Percentiles rank a stretch among this genome's conserved stretches.
These are phyloP conservation scores for Pleurotus pulmonarius DNA, from an alignment of 768 basidiomycete genomes.

Conservation along the genomic window DNA sequence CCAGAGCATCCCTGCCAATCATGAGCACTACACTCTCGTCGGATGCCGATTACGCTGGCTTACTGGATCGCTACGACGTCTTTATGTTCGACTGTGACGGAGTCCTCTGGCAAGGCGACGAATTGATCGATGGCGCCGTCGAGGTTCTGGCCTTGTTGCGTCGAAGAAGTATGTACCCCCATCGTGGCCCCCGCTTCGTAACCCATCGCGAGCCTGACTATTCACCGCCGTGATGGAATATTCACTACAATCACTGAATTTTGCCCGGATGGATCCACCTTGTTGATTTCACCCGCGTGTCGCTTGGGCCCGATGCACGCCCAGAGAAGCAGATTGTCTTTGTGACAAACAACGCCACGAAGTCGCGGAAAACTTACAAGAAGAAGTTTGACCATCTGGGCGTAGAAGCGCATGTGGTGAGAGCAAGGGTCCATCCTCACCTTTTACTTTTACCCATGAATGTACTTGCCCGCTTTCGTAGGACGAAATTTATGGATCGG, in stretches of 20 bases:
- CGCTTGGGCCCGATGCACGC: constrained; percentile 1
- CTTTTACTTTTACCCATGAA: background rate
- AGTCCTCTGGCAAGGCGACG: constrained; percentile 87
- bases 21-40: constrained; percentile 38
- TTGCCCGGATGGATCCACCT: too few relatives aligned
- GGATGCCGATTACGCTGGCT: constrained; percentile 39
- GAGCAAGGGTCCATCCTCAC: constrained; percentile 22
- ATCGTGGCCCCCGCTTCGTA: constrained; percentile 4
- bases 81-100: constrained; percentile 98
- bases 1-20: constrained; percentile 1
- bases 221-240: too few relatives aligned
- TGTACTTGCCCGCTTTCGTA: constrained; percentile 23
- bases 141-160: constrained; percentile 75
- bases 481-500: constrained; percentile 98
- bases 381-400: constrained; percentile 88
- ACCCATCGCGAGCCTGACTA: background rate
- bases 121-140: constrained; percentile 71
- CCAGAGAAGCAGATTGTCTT: constrained; percentile 84
- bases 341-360: constrained; percentile 96
- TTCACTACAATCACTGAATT: too few relatives aligned
- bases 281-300: background rate
- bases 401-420: constrained; percentile 78
- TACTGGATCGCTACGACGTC: constrained; percentile 76
- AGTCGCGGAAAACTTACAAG: constrained; percentile 86
- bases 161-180: constrained; percentile 53